These are phyloP conservation scores for Fragaria ananassa DNA, from an alignment of 306 rosid genomes.

Conservation along the genomic window DNA sequence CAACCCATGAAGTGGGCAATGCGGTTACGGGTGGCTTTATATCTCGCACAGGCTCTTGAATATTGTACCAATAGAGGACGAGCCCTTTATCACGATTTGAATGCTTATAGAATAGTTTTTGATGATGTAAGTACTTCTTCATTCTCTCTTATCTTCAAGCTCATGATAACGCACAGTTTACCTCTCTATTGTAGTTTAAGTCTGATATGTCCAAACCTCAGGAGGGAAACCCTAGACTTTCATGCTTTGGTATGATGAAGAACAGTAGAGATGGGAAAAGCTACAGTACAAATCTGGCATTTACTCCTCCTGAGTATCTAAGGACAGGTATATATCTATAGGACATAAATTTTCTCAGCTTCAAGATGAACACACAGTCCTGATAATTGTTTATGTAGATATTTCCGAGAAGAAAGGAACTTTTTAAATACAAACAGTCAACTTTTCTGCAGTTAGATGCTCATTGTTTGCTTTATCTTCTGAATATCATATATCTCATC, in stretches of 20 bases:
- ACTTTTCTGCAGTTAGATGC: background rate
- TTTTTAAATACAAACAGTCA: background rate
- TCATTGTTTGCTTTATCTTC: slow-evolving; percentile 10
- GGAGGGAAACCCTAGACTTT: slow-evolving; percentile 93
- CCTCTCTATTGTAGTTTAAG: background rate
- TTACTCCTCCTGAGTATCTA: slow-evolving; percentile 91
- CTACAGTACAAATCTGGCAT: slow-evolving; percentile 93
- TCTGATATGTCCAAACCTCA: slow-evolving; percentile 32
- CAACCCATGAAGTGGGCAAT: slow-evolving; percentile 95
- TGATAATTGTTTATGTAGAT: background rate
- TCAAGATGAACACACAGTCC: background rate
- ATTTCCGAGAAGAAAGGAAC: background rate
- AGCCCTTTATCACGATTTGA: slow-evolving; percentile 89
- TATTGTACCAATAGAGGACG: slow-evolving; percentile 93
- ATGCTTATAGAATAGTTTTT: slow-evolving; percentile 86
- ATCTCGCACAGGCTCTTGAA: slow-evolving; percentile 92
- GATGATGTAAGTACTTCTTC: slow-evolving; percentile 67
- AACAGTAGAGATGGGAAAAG: slow-evolving; percentile 97
- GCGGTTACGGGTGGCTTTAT: slow-evolving; percentile 90
- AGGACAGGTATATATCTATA: slow-evolving; percentile 59
- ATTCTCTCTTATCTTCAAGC: slow-evolving; percentile 14
- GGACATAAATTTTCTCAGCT: slow-evolving; percentile 11
- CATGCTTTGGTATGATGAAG: slow-evolving; percentile 97
- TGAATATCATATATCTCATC: slow-evolving; percentile 7
- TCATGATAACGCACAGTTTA: background rate